Evolutionary conservation across 495 filamentous ascomycete species (phyloP).

Genomic region (Bombardia bombarda): DNA sequence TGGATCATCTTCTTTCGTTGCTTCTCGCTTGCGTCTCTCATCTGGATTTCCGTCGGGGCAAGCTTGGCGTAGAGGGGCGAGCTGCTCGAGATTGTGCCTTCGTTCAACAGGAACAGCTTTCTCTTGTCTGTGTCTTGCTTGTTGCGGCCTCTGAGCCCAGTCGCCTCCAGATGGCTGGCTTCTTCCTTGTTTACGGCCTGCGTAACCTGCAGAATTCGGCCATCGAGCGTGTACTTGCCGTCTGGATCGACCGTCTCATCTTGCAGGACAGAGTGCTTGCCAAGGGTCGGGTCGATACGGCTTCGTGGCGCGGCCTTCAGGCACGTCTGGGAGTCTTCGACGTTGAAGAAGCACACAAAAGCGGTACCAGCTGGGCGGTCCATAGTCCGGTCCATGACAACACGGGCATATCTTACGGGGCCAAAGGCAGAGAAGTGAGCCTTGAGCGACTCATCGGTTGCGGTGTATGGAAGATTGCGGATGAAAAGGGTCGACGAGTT

Average conservation of each 20-base stretch:
- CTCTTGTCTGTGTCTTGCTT: constrained; percentile 70
- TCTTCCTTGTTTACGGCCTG: constrained; percentile 75
- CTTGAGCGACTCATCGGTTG: constrained; percentile 68
- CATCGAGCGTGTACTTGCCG: constrained; percentile 82
- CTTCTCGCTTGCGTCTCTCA: constrained; percentile 79
- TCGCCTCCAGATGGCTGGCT: constrained; percentile 64
- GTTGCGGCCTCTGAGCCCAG: constrained; percentile 54
- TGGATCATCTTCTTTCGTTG: constrained; percentile 87
- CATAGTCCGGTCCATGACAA: constrained; percentile 77
- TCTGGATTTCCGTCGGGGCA: constrained; percentile 69
- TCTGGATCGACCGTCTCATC: constrained; percentile 66
- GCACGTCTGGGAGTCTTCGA: constrained; percentile 63
- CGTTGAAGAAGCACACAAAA: constrained; percentile 86
- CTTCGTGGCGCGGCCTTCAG: constrained; percentile 61
- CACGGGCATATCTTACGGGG: constrained; percentile 72
- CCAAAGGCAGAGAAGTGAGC: constrained; percentile 83
- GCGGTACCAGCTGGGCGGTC: constrained; percentile 84
- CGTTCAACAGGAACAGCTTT: constrained; percentile 79
- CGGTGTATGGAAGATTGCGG: constrained; percentile 87
- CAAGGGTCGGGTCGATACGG: constrained; percentile 31
- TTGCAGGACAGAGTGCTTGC: constrained; percentile 74
- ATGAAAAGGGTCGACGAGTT: constrained; percentile 78
- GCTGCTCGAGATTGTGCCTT: constrained; percentile 68
- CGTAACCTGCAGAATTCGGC: constrained; percentile 74
- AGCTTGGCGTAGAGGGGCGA: constrained; percentile 69